phyloP scores from a whole-genome alignment of 805 yeast genomes.

The Metschnikowia henanensis region DNA sequence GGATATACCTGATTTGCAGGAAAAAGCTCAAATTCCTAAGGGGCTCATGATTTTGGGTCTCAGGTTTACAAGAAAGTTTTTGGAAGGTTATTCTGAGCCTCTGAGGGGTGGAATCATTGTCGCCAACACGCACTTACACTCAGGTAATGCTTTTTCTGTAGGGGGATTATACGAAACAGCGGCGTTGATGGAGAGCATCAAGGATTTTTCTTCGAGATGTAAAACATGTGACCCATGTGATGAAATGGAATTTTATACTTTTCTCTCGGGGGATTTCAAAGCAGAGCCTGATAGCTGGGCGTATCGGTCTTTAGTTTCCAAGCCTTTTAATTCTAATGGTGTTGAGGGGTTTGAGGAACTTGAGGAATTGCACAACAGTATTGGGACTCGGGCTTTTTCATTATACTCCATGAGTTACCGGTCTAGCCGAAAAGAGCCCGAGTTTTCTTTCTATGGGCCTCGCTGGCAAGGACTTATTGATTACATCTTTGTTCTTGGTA shows the following conservation, averaged over 20 bases:
- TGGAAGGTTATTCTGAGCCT: not conserved
- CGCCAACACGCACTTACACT: slow-evolving; percentile 1
- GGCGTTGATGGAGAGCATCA: not conserved
- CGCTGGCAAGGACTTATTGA: slow-evolving; percentile 1
- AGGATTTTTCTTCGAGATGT: not conserved
- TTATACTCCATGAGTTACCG: no score
- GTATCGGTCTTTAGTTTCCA: slow-evolving; percentile 4
- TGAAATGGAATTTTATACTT: not conserved
- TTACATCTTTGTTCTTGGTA: slow-evolving; percentile 4
- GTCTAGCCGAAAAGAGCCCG: not conserved
- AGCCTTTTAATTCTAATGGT: slow-evolving; percentile 10
- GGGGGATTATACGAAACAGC: not conserved
- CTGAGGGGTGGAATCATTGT: not conserved
- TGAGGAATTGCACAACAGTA: not conserved
- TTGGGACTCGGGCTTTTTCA: slow-evolving; percentile 3
- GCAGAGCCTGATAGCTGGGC: not conserved
- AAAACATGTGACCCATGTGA: not conserved
- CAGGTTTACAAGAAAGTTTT: not conserved
- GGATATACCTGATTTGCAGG: not conserved
- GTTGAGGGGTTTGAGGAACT: no score
- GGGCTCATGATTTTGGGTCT: slow-evolving; percentile 1
- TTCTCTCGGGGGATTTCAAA: slow-evolving; percentile 8
- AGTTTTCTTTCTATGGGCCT: slow-evolving; percentile 4
- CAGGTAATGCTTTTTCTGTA: not conserved
- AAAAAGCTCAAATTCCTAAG: not conserved